Conservation (phyloP, 139 green algal genomes). For the Haematococcus lacustris region DNA sequence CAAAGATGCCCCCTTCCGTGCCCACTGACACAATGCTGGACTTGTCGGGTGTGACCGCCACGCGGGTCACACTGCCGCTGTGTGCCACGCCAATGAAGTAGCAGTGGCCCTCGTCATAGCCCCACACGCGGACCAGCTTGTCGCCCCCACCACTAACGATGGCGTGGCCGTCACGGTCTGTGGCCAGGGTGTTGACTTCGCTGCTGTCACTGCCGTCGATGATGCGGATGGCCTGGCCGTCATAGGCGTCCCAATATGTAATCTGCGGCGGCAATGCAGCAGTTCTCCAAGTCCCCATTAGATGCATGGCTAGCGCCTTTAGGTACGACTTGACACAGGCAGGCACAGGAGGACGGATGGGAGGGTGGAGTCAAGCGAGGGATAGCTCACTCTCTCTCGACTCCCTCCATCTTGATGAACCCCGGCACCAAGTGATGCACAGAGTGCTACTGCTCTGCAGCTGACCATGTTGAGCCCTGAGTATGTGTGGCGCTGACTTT, state of each 20-base stretch:
- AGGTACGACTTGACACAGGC: neutral
- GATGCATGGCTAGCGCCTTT: neutral
- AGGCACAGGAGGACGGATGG: neutral
- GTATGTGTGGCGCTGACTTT: neutral
- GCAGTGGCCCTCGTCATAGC: conserved; percentile 79
- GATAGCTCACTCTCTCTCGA: neutral
- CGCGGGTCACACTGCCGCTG: conserved; percentile 45
- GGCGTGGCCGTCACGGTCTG: conserved; percentile 51
- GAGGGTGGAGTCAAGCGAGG: no score
- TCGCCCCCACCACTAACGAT: conserved; percentile 66
- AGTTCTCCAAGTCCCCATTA: neutral
- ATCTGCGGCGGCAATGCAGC: conserved; percentile 29
- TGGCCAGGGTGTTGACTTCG: conserved; percentile 59
- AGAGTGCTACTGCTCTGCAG: neutral
- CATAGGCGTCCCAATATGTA: conserved; percentile 82
- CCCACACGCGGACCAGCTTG: conserved; percentile 73
- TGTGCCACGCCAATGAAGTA: conserved; percentile 61
- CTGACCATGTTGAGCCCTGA: neutral
- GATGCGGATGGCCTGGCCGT: conserved; percentile 73
- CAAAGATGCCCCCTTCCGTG: conserved; percentile 71
- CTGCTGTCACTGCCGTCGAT: conserved; percentile 58
- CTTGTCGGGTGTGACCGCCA: conserved; percentile 61
- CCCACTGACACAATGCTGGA: conserved; percentile 64
- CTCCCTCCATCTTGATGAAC: neutral
- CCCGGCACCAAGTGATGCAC: neutral